Evolutionary conservation across 2,329 filamentous ascomycete species (phyloP), one percentile per base, ranked within the genome.

Genomic region (Arthrinium puccinioides): DNA sequence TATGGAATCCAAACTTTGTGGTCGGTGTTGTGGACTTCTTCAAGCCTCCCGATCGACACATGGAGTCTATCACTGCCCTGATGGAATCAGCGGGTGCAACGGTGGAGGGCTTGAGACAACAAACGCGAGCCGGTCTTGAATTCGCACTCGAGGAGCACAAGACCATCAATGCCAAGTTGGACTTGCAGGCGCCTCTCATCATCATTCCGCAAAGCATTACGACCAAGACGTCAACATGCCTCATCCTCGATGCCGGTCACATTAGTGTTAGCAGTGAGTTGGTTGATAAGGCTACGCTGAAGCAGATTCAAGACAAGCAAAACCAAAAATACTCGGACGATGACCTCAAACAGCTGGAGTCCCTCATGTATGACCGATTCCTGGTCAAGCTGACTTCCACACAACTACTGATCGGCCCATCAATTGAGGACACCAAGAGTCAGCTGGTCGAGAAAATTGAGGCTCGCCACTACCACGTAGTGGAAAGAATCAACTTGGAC

Each of bases 81-180:
- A 87, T 99, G 80, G 94, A 98, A 60, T 87, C 84, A 32, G 92
- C 92, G 5, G 89, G 92, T 18, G 90, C 90, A 2, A 98, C 92
- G 0, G 90, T 98, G 0, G 90, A 98, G 61, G 90, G 89, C 7
- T 71, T 98, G 41, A 78, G 94, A 23, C 89, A 97, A 57, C 94
- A 98, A 63, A 98, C 94, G 5, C 78, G 94, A 56, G 90, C 92
- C 34, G 90, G 92, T 19, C 75, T 99, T 23, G 89, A 98, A 60
- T 98, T 96, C 61, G 94, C 92, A 0, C 68, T 99, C 4, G 85
- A 96, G 53, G 94, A 98, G 56, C 92, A 98, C 70, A 97, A 95
- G 68, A 97, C 92, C 2, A 83, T 98, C 56, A 95, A 98, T 52
- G 90, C 90, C 11, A 87, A 97, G 50, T 72, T 99, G 29, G 92